Evolutionary conservation across 495 filamentous ascomycete species (phyloP).

Genomic region (Daldinia bambusicola): DNA sequence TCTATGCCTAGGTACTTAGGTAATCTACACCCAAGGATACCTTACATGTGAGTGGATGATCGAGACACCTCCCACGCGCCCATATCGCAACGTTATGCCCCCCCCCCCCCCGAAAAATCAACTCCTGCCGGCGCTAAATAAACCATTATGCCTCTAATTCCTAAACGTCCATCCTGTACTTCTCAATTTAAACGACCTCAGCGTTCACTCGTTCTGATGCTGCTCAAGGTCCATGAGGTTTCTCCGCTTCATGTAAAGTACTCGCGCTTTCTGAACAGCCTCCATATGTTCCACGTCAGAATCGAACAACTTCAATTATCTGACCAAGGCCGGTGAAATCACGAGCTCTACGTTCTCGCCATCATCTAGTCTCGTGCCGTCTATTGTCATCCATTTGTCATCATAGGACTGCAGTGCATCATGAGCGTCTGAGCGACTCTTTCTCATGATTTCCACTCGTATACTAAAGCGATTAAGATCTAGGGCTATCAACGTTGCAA

Average conservation of each 20-base stretch:
- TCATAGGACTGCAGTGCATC: not conserved
- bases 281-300: not conserved
- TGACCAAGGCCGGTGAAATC: constrained; percentile 10
- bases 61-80: not conserved
- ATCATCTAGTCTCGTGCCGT: not conserved
- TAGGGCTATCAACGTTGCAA: not conserved
- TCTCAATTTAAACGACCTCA: not conserved
- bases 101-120: not conserved
- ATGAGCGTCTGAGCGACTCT: not conserved
- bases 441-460: constrained; percentile 9
- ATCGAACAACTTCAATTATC: not conserved
- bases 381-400: constrained; percentile 5
- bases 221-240: not conserved
- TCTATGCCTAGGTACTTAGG: not conserved
- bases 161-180: not conserved
- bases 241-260: not conserved
- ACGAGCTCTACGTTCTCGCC: not conserved
- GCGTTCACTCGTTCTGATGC: not conserved
- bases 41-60: not conserved
- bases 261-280: not conserved
- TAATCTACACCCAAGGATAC: not conserved
- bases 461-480: not conserved
- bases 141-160: not conserved
- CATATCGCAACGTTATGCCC: not conserved
- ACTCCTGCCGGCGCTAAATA: not conserved